These are phyloP conservation scores for Actinomucor elegans DNA, from an alignment of 371 early-diverging fungal species.

Conservation along the genomic window DNA sequence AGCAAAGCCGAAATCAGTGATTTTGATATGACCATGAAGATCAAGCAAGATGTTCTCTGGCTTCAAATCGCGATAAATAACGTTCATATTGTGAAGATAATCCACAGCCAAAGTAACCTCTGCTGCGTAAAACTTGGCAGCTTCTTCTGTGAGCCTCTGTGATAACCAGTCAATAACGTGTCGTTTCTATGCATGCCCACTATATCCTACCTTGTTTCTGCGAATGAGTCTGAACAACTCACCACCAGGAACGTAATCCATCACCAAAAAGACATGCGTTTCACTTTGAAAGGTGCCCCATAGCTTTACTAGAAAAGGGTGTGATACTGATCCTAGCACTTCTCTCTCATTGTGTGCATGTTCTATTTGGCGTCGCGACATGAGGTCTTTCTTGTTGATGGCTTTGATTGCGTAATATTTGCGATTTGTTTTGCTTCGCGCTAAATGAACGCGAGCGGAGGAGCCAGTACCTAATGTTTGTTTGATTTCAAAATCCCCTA, in stretches of 20 bases:
- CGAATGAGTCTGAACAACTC: constrained; percentile 81
- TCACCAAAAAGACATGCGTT: constrained; percentile 87
- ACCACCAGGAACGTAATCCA: constrained; percentile 97
- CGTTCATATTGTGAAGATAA: constrained; percentile 86
- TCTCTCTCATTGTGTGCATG: constrained; percentile 87
- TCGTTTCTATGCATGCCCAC: no score
- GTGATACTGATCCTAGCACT: constrained; percentile 76
- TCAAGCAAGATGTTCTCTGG: constrained; percentile 94
- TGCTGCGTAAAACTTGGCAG: constrained; percentile 81
- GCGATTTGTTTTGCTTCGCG: constrained; percentile 36
- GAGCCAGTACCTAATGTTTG: constrained; percentile 71
- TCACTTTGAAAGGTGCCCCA: constrained; percentile 89
- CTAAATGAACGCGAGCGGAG: constrained; percentile 67
- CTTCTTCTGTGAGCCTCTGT: constrained; percentile 82
- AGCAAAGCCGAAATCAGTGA: constrained; percentile 99
- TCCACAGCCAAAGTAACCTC: constrained; percentile 78
- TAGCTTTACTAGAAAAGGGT: constrained; percentile 90
- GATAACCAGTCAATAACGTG: no score
- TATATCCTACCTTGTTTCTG: constrained; percentile 63
- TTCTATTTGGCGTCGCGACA: constrained; percentile 89
- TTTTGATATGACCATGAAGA: constrained; percentile 89
- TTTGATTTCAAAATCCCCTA: constrained; percentile 15
- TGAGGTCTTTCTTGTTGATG: constrained; percentile 88
- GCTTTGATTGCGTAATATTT: constrained; percentile 87
- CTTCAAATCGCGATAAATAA: constrained; percentile 94